Evolutionary conservation across 2,329 filamentous ascomycete genomes (phyloP).

Genomic region (Trichoderma hamatum): DNA sequence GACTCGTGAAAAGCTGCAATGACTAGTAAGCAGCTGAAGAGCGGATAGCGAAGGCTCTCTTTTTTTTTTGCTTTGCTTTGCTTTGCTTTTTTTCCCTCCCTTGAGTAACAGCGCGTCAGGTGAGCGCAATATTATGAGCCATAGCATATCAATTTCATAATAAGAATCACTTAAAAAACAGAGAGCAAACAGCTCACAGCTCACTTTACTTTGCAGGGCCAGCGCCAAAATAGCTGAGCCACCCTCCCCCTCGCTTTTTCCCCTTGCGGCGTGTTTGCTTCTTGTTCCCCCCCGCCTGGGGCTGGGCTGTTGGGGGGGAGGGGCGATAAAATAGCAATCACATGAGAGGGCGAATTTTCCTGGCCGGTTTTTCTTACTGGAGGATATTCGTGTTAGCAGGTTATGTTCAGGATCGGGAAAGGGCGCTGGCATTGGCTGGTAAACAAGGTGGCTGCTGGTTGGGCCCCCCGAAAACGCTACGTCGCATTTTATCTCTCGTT

Average conservation of each 20-base stretch:
- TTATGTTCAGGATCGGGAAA: not conserved
- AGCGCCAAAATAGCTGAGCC: not conserved
- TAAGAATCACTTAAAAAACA: not conserved
- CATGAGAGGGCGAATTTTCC: slow-evolving; percentile 25
- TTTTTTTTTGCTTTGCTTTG: not conserved
- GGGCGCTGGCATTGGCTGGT: slow-evolving; percentile 6
- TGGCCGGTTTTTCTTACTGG: slow-evolving; percentile 1
- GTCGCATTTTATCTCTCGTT: not conserved
- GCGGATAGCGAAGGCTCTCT: slow-evolving; percentile 11
- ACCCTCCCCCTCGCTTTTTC: not conserved
- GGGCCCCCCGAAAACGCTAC: not conserved
- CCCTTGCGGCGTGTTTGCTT: not conserved
- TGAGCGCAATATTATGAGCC: slow-evolving; percentile 1
- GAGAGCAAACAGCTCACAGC: not conserved
- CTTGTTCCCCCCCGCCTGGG: slow-evolving; percentile 1
- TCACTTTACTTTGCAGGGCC: not conserved
- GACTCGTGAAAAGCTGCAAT: not conserved
- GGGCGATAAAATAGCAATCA: slow-evolving; percentile 16
- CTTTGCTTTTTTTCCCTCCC: not conserved
- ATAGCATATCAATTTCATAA: slow-evolving; percentile 1
- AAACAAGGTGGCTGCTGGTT: not conserved
- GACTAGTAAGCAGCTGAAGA: slow-evolving; percentile 3
- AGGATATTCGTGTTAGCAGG: slow-evolving; percentile 20
- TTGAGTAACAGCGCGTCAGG: not conserved
- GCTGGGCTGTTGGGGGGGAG: not conserved